Evolutionary conservation across 148 eudicot species (phyloP).

Genomic region (Rhododendron griersonianum): DNA sequence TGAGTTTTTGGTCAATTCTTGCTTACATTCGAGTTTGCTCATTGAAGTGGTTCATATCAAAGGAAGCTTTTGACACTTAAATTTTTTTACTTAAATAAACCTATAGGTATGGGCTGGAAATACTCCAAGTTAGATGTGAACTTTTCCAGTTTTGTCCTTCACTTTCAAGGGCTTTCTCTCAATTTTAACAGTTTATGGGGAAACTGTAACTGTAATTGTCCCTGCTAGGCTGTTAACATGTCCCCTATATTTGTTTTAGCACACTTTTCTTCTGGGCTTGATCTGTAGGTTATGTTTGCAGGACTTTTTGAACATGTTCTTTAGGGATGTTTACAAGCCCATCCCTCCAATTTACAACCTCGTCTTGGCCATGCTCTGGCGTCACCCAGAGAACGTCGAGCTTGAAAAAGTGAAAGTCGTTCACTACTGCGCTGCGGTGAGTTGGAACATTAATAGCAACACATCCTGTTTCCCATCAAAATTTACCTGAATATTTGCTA

Average conservation of each 20-base stretch:
- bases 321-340: constrained; percentile 57
- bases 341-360: constrained; percentile 63
- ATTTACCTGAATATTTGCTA: background rate
- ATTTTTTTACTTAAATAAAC: too few relatives aligned
- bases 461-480: background rate
- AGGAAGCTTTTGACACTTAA: too few relatives aligned
- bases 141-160: background rate
- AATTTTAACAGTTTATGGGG: background rate
- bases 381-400: constrained; percentile 66
- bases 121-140: too few relatives aligned
- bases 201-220: too few relatives aligned
- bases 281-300: constrained; percentile 15
- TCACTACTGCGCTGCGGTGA: constrained; percentile 75
- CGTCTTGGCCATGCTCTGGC: constrained; percentile 76
- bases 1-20: too few relatives aligned
- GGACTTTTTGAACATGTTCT: constrained; percentile 85
- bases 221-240: background rate
- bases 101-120: too few relatives aligned
- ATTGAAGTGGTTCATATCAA: too few relatives aligned
- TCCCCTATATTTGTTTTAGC: too few relatives aligned
- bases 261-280: background rate
- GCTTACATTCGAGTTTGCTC: too few relatives aligned
- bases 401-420: constrained; percentile 63
- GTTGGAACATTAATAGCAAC: background rate
- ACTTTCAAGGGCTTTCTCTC: background rate